Percentiles rank a stretch among this genome's conserved stretches.
These are phyloP conservation scores for Chlorella sp. DNA, from an alignment of 139 green algal genomes.

Conservation along the genomic window DNA sequence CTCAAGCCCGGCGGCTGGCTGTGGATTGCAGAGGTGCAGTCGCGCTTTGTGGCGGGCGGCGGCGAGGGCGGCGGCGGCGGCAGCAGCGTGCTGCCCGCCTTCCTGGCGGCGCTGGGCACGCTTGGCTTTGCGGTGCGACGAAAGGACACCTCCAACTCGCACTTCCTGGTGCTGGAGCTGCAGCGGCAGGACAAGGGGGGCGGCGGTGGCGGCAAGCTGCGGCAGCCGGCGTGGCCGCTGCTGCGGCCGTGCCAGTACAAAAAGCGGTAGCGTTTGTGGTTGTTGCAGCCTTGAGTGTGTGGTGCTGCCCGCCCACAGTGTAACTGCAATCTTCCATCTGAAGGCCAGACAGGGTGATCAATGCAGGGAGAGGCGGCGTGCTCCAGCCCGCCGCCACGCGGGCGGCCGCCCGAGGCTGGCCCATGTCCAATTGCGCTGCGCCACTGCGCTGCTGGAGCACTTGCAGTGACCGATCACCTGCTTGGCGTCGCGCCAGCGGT, in stretches of 20 bases:
- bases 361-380: too few relatives aligned
- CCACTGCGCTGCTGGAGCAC: too few relatives aligned
- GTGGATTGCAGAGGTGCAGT: conserved; percentile 95
- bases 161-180: conserved; percentile 83
- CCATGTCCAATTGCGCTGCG: too few relatives aligned
- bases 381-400: too few relatives aligned
- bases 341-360: too few relatives aligned
- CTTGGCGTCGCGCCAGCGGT: too few relatives aligned
- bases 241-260: conserved; percentile 52
- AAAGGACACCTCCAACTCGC: conserved; percentile 71
- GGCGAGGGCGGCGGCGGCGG: conserved; percentile 11
- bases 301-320: background rate
- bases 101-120: conserved; percentile 61
- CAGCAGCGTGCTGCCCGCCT: conserved; percentile 57
- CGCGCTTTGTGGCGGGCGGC: conserved; percentile 42
- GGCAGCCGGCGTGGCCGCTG: conserved; percentile 29
- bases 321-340: background rate
- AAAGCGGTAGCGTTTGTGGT: conserved; percentile 29
- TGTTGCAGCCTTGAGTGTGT: background rate
- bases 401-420: too few relatives aligned
- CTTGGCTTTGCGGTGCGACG: conserved; percentile 72
- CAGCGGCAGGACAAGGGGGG: conserved; percentile 48
- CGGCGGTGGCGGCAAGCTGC: background rate
- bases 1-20: conserved; percentile 79
- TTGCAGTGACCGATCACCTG: too few relatives aligned